Base-by-base conservation (phyloP, 495 filamentous ascomycete species). In the Talaromyces stipitatus region DNA sequence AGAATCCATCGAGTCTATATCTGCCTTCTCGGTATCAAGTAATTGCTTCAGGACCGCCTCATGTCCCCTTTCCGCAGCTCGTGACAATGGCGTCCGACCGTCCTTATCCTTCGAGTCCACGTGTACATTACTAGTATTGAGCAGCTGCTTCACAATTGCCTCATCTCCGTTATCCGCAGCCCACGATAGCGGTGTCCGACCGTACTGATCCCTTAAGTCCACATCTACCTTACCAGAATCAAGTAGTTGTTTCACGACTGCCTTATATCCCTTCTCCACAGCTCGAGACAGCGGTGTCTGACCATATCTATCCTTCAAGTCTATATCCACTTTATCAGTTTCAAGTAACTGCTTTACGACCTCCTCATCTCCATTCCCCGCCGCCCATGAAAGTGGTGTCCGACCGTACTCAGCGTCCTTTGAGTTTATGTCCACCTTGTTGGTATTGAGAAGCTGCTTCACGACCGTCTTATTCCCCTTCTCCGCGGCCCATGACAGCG, bases 171-270 rank as follows among this genome's bases (percentile, higher is more conserved):
- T 61, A 36, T 58, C 53, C 11, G 70, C 72, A 2, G 73, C 76
- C 58, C 60, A 71, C 18, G 65, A 63, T 18, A 80, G 60, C 30
- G 74, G 70, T 43, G 76, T 73, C 43, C 59, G 56, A 11, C 59
- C 60, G 14, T 24, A 30, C 3, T 22, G 8, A 29, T 30, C 46
- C 8, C 18, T 52, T n/a, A 24, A 55, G n/a, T 58, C 60, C 5
- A 18, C 20, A 66, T 55, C 53, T 23, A 55, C 23, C 7, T 38
- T 30, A 4, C 5, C 12, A n/a, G 9, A 11, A 7, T 32, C 33
- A 20, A 55, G 23, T 11, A 46, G 36, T 20, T 50, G 33, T 20
- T 11, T 8, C 2, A 55, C 53, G 11, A 55, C 33, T 6, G 12
- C 10, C n/a, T 55, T 43, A 26, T 3, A 48, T 6, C 59, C 61